Conservation (phyloP, 2,329 filamentous ascomycete species). For the Pseudogymnoascus verrucosus region DNA sequence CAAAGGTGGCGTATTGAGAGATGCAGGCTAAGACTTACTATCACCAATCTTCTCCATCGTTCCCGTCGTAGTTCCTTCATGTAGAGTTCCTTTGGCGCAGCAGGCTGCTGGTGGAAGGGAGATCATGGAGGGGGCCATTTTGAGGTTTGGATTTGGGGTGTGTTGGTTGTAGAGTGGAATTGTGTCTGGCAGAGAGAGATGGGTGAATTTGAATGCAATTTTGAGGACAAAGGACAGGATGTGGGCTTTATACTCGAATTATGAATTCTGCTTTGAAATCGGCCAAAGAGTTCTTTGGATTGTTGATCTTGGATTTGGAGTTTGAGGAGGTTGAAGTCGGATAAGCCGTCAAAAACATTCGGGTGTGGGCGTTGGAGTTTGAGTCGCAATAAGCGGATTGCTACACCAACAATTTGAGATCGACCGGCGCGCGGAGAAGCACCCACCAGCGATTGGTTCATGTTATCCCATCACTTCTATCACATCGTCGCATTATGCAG, state of each 20-base stretch:
- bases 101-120: constrained; percentile 2
- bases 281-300: neutral
- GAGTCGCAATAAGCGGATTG: neutral
- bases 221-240: neutral
- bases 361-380: no score
- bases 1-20: neutral
- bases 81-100: neutral
- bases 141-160: neutral
- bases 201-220: neutral
- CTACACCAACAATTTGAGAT: neutral
- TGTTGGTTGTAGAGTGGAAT: neutral
- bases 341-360: neutral
- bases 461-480: neutral
- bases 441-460: neutral
- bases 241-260: neutral
- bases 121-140: neutral
- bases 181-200: neutral
- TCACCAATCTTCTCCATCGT: constrained; percentile 10
- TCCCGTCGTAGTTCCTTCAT: constrained; percentile 9
- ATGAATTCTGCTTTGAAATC: neutral
- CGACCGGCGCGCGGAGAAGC: neutral
- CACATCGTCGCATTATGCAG: neutral
- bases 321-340: neutral
- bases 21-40: constrained; percentile 8
- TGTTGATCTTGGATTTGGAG: neutral